Conservation (phyloP, 1,284 basidiomycete genomes). For the Puccinia novopanici region DNA sequence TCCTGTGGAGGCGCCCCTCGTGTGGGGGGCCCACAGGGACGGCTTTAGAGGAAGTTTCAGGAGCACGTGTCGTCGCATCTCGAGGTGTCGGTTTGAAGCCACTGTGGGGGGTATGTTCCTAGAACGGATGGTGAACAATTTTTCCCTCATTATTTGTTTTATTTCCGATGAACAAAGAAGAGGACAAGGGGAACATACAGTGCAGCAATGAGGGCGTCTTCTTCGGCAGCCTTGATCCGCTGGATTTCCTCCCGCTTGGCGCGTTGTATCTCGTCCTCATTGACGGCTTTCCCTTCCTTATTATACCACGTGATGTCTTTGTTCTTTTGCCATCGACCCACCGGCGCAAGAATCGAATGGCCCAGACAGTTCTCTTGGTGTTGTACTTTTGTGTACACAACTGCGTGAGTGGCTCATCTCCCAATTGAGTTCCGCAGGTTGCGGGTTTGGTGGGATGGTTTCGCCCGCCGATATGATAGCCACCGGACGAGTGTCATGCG, state of each 20-base stretch:
- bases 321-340: slow-evolving; percentile 83
- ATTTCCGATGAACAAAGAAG: neutral
- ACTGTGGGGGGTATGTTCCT: neutral
- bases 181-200: slow-evolving; percentile 63
- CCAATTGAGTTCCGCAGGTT: too few relatives aligned
- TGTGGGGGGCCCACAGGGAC: slow-evolving; percentile 15
- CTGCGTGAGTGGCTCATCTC: too few relatives aligned
- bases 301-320: slow-evolving; percentile 41
- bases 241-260: slow-evolving; percentile 70
- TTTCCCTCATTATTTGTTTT: neutral
- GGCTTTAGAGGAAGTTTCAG: slow-evolving; percentile 38
- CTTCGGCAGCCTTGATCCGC: slow-evolving; percentile 79
- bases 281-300: slow-evolving; percentile 63
- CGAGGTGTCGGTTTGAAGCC: slow-evolving; percentile 44
- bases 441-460: too few relatives aligned
- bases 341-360: slow-evolving; percentile 86
- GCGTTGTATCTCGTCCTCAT: slow-evolving; percentile 57
- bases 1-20: neutral
- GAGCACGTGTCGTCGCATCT: neutral
- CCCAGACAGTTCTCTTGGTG: slow-evolving; percentile 90
- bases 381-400: slow-evolving; percentile 82
- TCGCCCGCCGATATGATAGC: too few relatives aligned
- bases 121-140: neutral
- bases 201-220: slow-evolving; percentile 77
- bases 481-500: too few relatives aligned